Conservation (phyloP, 805 yeast species). For the Pichia exigua region DNA sequence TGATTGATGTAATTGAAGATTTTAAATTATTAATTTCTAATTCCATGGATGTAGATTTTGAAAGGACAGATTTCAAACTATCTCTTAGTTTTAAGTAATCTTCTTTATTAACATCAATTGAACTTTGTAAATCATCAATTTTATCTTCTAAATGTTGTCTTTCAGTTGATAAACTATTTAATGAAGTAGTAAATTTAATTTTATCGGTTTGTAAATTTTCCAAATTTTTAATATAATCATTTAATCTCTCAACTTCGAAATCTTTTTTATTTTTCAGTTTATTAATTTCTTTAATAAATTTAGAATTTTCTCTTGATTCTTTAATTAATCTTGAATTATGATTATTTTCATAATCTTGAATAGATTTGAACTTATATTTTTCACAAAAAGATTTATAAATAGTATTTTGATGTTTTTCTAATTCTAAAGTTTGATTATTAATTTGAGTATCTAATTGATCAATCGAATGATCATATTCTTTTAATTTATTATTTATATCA, state of each 20-base stretch:
- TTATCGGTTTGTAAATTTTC: slow-evolving; percentile 35
- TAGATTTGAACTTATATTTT: slow-evolving; percentile 42
- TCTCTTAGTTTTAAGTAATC: slow-evolving; percentile 23
- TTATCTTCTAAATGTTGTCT: slow-evolving; percentile 16
- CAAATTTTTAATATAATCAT: slow-evolving; percentile 43
- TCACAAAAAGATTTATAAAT: slow-evolving; percentile 50
- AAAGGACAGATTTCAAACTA: slow-evolving; percentile 12
- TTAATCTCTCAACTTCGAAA: slow-evolving; percentile 56
- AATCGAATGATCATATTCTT: slow-evolving; percentile 15
- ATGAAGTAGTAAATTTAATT: slow-evolving; percentile 28
- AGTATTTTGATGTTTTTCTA: slow-evolving; percentile 31
- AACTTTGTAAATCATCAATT: slow-evolving; percentile 34
- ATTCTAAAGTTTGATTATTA: slow-evolving; percentile 14
- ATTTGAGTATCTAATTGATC: slow-evolving; percentile 23
- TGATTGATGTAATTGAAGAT: slow-evolving; percentile 23
- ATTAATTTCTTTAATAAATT: slow-evolving; percentile 52
- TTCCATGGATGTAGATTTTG: slow-evolving; percentile 24
- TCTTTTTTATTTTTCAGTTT: slow-evolving; percentile 51
- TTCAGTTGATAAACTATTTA: slow-evolving; percentile 15
- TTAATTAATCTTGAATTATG: slow-evolving; percentile 53
- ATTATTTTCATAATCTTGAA: slow-evolving; percentile 62
- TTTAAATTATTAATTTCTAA: slow-evolving; percentile 22
- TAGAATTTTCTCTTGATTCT: slow-evolving; percentile 53
- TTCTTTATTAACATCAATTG: slow-evolving; percentile 31
- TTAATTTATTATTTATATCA: slow-evolving; percentile 17